Base-by-base conservation (phyloP, 2,329 filamentous ascomycete genomes). In the Gnomoniopsis sp. region DNA sequence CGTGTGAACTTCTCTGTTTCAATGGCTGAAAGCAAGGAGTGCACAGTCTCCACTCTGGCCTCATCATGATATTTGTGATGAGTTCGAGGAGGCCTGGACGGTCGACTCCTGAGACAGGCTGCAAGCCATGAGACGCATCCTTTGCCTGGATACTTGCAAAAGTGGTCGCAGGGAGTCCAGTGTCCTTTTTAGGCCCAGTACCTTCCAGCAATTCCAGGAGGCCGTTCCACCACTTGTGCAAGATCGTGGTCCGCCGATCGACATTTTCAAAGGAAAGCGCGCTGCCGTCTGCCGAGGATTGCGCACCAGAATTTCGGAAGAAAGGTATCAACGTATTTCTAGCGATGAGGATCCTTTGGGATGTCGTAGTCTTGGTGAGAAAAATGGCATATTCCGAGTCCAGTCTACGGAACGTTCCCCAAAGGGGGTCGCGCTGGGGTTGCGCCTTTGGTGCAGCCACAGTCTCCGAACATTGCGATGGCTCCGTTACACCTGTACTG, bases 211-310 rank as follows among this genome's bases (percentile, higher is more conserved):
- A 86, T 60, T 95, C 91, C 57, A 96, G 75, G 43, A 96, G 77
- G 1, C 85, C 87, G 47, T 81, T 88, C 93, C 93, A 97, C 93
- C 93, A 97, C 69, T 90, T 93, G 70, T 95, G 91, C 59, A 96
- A 75, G 50, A 96, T 90, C 48, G 86, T 86, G 2, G 89, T 84
- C 60, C 93, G 83, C 38, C 89, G 84, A 67, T 97, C 92, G 48
- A 96, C 74, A 69, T 96, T 91, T 74, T 96, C 91, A 2, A 90
- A 80, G n/a, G 83, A 78, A 49, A 96, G 77, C 17, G 63, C 36
- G 19, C 64, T 58, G 61, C 79, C 83, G 30, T 70, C 70, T 66
- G 85, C 88, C 10, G 89, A 91, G 1, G 84, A 75, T 67, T 93
- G 88, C 36, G 82, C 76, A 60, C 83, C 82, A 66, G 92, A 87